A percentile compares a stretch with the other conserved stretches of the same genome.
Conservation (phyloP, 2,329 filamentous ascomycete genomes). For the Fonsecaea nubica region DNA sequence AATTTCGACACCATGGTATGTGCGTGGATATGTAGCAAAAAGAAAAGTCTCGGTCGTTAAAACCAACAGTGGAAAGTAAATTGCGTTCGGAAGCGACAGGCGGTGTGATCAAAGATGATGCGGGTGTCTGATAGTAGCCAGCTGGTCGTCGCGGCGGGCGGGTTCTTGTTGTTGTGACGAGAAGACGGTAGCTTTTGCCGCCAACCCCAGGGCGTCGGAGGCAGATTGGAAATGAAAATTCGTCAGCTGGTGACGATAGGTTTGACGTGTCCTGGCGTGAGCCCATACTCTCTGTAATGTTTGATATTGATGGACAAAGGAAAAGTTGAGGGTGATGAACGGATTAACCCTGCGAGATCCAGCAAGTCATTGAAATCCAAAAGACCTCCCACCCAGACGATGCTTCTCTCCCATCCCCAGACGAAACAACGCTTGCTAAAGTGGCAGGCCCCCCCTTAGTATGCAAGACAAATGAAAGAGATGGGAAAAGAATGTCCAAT, state of each 20-base stretch:
- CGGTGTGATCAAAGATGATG: constrained; percentile 16
- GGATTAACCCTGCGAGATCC: constrained; percentile 35
- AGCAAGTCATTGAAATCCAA: constrained; percentile 32
- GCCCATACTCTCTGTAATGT: constrained; percentile 38
- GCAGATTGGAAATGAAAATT: constrained; percentile 15
- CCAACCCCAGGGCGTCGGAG: constrained; percentile 4
- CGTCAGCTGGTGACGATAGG: constrained; percentile 24
- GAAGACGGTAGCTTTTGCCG: background rate
- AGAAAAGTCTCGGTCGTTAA: constrained; percentile 6
- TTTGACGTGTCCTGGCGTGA: constrained; percentile 38
- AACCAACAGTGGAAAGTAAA: background rate
- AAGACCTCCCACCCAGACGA: constrained; percentile 31
- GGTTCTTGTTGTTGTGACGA: background rate
- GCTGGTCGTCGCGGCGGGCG: background rate
- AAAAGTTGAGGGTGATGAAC: constrained; percentile 24
- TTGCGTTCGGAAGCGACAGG: constrained; percentile 31
- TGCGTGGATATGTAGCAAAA: constrained; percentile 20
- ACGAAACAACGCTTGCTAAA: constrained; percentile 41
- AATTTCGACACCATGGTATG: constrained; percentile 16
- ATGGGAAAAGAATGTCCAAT: constrained; percentile 19
- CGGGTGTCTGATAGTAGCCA: constrained; percentile 15
- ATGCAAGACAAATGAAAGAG: constrained; percentile 36
- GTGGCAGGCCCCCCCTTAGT: constrained; percentile 28
- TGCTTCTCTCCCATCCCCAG: constrained; percentile 28
- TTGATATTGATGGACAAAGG: constrained; percentile 33